phyloP scores from a whole-genome alignment of 1,139 yeast genomes.

The Protomyces arabidopsidicola region DNA sequence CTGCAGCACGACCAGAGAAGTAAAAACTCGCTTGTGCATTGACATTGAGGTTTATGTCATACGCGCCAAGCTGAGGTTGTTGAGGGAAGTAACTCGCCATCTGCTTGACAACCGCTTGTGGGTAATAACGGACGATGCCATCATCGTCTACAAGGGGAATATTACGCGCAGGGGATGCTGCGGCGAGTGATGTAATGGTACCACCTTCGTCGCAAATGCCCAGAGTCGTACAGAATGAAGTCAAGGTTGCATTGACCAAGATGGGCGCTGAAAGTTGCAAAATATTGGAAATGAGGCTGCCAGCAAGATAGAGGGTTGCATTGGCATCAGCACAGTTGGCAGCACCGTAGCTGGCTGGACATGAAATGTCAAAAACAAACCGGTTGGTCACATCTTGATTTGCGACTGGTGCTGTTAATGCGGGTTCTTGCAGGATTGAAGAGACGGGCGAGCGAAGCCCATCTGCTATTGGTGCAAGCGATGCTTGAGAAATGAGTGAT shows the following conservation, averaged over 20 bases:
- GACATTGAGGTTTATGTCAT: slow-evolving; percentile 22
- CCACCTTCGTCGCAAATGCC: not conserved
- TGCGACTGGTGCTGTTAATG: slow-evolving; percentile 7
- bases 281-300: slow-evolving; percentile 15
- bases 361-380: slow-evolving; percentile 3
- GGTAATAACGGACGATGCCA: slow-evolving; percentile 21
- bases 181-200: slow-evolving; percentile 15
- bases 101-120: slow-evolving; percentile 28
- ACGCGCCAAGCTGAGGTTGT: not conserved
- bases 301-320: slow-evolving; percentile 5
- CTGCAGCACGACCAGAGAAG: not conserved
- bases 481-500: not conserved
- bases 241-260: slow-evolving; percentile 11
- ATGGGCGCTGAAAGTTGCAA: not conserved
- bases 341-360: not conserved
- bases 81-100: not conserved
- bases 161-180: slow-evolving; percentile 27
- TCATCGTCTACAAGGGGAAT: slow-evolving; percentile 24
- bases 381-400: slow-evolving; percentile 2
- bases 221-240: slow-evolving; percentile 3
- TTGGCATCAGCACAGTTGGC: slow-evolving; percentile 3
- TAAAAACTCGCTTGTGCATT: slow-evolving; percentile 19
- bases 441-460: slow-evolving; percentile 18
- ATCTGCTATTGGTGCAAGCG: not conserved
- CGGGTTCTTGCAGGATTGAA: slow-evolving; percentile 1